Base-by-base conservation (phyloP, 2,329 filamentous ascomycete genomes). In the Fusarium verrucosum region DNA sequence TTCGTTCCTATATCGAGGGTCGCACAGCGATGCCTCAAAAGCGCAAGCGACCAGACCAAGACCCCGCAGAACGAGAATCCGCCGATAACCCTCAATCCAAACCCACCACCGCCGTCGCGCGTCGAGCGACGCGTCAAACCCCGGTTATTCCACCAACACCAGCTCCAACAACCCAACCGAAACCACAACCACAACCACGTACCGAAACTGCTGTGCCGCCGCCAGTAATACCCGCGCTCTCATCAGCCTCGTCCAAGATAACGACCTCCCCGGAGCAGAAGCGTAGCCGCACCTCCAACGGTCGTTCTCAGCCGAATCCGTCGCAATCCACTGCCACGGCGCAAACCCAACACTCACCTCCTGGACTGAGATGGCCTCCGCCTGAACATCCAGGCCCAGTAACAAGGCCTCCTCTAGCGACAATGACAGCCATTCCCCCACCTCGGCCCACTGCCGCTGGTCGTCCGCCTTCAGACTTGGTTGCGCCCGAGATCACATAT, bases 401-500 rank as follows among this genome's bases (percentile, higher is more conserved):
- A 25, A 52, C 53, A 35, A 53, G 56, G 62, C 38, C 43, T 13
- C 30, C 11, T 51, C 32, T 50, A 44, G 20, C 42, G 41, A 59
- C 60, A 33, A 74, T 74, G 72, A 68, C 59, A 36, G 70, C 58
- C 56, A 41, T 71, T 41, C 51, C 58, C 14, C 47, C 61, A 16
- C 55, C 67, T 50, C 53, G 58, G 19, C 42, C 54, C 28, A 38
- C 42, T 16, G 45, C 43, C 19, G 46, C 58, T 40, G 58, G 66
- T 40, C 50, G 72, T 22, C 75, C 75, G 5, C 72, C 72, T 9
- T 74, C 77, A 16, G 72, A 76, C 56, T 68, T 79, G 16, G 76
- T 78, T 58, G 75, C 77, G 14, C 78, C 78, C n/a, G 76, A 80
- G 53, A 78, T 78, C 47, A 76, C 76, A 28, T 79, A 80, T 53